These are phyloP conservation scores for Diplotaxis tenuifolia DNA, from an alignment of 345 rosid genomes.

Conservation along the genomic window DNA sequence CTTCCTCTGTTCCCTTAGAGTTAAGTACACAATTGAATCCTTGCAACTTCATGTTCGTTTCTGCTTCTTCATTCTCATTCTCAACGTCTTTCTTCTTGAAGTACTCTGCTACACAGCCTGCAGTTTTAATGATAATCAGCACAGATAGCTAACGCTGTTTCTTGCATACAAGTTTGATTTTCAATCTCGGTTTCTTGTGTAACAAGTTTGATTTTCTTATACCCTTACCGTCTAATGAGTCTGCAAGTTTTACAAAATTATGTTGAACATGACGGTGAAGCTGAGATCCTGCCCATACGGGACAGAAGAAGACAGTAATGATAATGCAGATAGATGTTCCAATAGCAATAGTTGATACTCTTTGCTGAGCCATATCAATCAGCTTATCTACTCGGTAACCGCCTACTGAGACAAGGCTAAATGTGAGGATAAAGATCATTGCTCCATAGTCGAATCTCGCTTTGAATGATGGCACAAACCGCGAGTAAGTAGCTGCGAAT, in stretches of 20 bases:
- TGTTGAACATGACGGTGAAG: constrained; percentile 56
- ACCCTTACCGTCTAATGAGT: constrained; percentile 60
- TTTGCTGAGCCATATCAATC: constrained; percentile 54
- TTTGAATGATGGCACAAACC: constrained; percentile 70
- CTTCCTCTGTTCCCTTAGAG: constrained; percentile 72
- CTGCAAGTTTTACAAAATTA: constrained; percentile 60
- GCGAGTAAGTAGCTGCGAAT: constrained; percentile 66
- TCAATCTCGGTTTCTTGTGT: no score
- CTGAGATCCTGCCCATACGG: constrained; percentile 77
- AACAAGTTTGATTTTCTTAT: neutral
- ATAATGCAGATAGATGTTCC: constrained; percentile 63
- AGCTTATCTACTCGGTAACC: constrained; percentile 61
- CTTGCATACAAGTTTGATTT: no score
- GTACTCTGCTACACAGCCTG: constrained; percentile 53
- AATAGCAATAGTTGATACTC: constrained; percentile 59
- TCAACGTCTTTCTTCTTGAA: constrained; percentile 40
- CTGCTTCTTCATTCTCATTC: constrained; percentile 35
- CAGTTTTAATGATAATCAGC: constrained; percentile 18
- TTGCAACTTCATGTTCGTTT: constrained; percentile 34
- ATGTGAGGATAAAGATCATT: constrained; percentile 75
- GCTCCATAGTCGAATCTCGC: constrained; percentile 76
- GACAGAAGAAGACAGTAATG: constrained; percentile 54
- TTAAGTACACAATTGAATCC: constrained; percentile 64
- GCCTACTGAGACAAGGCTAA: constrained; percentile 64
- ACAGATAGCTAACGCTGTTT: neutral